These are phyloP conservation scores for Macaranga tanarius DNA, from an alignment of 441 rosid genomes.

Conservation along the genomic window DNA sequence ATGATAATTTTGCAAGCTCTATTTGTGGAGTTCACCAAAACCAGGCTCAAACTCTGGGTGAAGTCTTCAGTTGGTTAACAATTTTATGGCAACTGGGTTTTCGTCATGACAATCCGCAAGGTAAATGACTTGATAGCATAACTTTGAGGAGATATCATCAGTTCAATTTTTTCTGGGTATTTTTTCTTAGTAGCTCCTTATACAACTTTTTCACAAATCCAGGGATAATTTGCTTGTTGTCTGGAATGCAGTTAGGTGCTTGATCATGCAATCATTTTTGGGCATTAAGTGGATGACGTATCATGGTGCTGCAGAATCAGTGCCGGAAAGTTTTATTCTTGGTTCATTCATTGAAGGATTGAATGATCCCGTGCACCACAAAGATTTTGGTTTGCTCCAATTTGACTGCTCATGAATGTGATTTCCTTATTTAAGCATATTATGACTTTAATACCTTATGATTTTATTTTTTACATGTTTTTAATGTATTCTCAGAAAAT, in stretches of 20 bases:
- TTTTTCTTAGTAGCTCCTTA: background rate
- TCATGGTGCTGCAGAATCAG: constrained; percentile 50
- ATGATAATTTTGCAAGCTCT: constrained; percentile 47
- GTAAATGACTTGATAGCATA: constrained; percentile 36
- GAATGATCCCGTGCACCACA: constrained; percentile 88
- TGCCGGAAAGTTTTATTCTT: constrained; percentile 74
- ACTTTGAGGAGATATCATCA: constrained; percentile 7
- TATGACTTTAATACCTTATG: background rate
- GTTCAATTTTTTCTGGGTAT: background rate
- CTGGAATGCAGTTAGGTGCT: constrained; percentile 79
- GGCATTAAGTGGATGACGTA: constrained; percentile 69
- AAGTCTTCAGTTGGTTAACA: constrained; percentile 75
- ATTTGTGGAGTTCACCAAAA: constrained; percentile 31
- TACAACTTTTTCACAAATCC: background rate
- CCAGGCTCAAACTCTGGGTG: constrained; percentile 37
- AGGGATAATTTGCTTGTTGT: constrained; percentile 19
- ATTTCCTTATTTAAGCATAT: constrained; percentile 13
- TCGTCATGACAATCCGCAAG: constrained; percentile 89
- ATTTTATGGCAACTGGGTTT: constrained; percentile 91
- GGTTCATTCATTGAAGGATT: constrained; percentile 82
- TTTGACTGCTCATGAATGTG: constrained; percentile 14
- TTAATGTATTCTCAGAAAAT: background rate
- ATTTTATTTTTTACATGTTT: background rate
- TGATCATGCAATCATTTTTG: constrained; percentile 88
- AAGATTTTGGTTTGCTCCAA: constrained; percentile 78